A percentile compares a stretch with the other conserved stretches of the same genome.
phyloP scores from a whole-genome alignment of 495 filamentous ascomycete species.

The Podospora pseudoanserina region DNA sequence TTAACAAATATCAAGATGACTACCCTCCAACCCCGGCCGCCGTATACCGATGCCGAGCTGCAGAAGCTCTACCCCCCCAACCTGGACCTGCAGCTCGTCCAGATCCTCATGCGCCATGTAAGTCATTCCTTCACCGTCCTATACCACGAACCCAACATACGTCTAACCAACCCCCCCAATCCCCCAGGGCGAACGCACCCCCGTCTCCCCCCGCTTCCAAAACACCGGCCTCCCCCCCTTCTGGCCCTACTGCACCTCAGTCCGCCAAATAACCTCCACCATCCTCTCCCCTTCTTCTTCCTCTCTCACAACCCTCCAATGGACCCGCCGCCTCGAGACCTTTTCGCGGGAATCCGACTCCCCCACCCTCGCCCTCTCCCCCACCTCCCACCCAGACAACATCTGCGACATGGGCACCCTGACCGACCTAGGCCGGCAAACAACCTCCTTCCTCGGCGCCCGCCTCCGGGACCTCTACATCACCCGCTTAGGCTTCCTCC shows the following conservation, averaged over 20 bases:
- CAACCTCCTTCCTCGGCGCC: constrained; percentile 74
- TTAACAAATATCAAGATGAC: constrained; percentile 56
- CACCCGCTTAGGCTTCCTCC: constrained; percentile 82
- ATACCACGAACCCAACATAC: too few species aligned
- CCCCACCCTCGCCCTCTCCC: constrained; percentile 63
- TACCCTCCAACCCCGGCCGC: constrained; percentile 64
- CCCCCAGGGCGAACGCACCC: constrained; percentile 68
- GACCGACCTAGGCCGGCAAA: constrained; percentile 81
- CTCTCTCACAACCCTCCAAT: constrained; percentile 70
- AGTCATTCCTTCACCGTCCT: too few species aligned
- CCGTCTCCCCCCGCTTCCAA: constrained; percentile 80
- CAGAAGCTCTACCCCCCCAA: constrained; percentile 70
- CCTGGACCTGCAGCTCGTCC: constrained; percentile 82
- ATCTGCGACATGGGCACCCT: constrained; percentile 85
- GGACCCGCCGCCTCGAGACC: constrained; percentile 74
- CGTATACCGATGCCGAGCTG: constrained; percentile 82
- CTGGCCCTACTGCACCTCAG: constrained; percentile 90
- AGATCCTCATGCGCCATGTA: constrained; percentile 79
- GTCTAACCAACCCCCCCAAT: too few species aligned
- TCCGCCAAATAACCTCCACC: constrained; percentile 65
- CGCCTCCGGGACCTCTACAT: constrained; percentile 83
- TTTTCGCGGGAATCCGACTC: constrained; percentile 66
- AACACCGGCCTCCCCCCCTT: constrained; percentile 79
- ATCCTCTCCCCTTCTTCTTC: constrained; percentile 45
- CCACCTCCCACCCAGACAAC: constrained; percentile 64